Base-by-base conservation (phyloP, 371 early-diverging fungal species). In the Mucor piriformis region DNA sequence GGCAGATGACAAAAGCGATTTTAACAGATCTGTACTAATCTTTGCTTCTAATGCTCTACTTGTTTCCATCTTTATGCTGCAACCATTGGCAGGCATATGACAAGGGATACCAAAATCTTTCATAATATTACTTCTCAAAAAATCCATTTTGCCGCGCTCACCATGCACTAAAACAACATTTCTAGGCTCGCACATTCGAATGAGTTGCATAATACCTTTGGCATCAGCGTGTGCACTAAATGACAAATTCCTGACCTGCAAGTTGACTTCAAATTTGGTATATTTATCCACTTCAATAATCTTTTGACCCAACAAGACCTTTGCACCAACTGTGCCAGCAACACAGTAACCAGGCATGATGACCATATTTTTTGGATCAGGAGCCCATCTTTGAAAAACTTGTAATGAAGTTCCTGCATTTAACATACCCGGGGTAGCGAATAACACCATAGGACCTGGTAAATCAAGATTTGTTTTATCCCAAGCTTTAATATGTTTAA, bases 191-290 rank as follows among this genome's bases (percentile, higher is more conserved):
- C 94, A 95, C 75, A 95, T 95, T 1, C 90, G 85, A 51, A 99
- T 93, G 29, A 99, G 77, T 74, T 95, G 93, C 88, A 99, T 83
- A 57, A 99, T 99, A 8, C 99, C 99, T 72, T 95, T 95, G 5
- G 96, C 93, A 72, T 99, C 99, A 1, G 99, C 99, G 53, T 99
- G 99, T 0, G 99, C 99, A 65, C 96, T 95, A 73, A 99, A 99
- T 2, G 96, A 96, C 16, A 99, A 73, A 69, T 98, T 96, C 60
- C 92, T 85, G 40, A 99, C 97, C 68, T 93, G 86, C 12, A 98
- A 71, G 38, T 96, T 96, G 54, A 98, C 96, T 23, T 90, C 73
- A 27, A 96, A 81, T 21, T 79, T 73, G 5, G 86, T 92, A 50
- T 83, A 86, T 32, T 80, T 74, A 69, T 95, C 97, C 5, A 92